These are phyloP conservation scores for Beauveria pseudobassiana DNA, from an alignment of 2,329 filamentous ascomycete species.

Conservation along the genomic window DNA sequence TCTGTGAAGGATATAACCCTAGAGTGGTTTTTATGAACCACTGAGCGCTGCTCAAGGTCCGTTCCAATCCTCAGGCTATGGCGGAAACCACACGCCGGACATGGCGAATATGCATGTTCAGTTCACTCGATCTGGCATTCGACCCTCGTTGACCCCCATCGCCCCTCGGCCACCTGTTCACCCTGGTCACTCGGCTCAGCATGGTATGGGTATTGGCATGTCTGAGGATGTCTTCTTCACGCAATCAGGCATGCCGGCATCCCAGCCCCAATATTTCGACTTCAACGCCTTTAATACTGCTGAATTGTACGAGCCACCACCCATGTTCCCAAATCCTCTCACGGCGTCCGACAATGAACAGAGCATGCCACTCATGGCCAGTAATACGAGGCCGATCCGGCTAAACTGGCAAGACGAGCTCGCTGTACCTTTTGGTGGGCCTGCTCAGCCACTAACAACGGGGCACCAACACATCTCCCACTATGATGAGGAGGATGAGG, in stretches of 20 bases:
- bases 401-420: not conserved
- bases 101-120: slow-evolving; percentile 19
- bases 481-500: slow-evolving; percentile 12
- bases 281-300: not conserved
- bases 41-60: slow-evolving; percentile 37
- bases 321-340: slow-evolving; percentile 2
- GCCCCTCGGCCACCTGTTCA: slow-evolving; percentile 25
- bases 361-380: not conserved
- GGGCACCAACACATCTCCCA: not conserved
- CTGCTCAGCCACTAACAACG: not conserved
- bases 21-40: slow-evolving; percentile 74
- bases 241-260: not conserved
- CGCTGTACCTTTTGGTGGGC: not conserved
- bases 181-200: not conserved
- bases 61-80: slow-evolving; percentile 7
- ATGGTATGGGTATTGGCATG: not conserved
- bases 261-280: not conserved
- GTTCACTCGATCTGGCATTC: slow-evolving; percentile 1
- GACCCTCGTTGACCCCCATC: slow-evolving; percentile 33
- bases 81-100: slow-evolving; percentile 16
- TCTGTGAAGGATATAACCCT: slow-evolving; percentile 78
- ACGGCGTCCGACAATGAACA: not conserved
- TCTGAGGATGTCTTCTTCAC: slow-evolving; percentile 7
- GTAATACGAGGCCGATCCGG: not conserved
- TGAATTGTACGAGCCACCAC: not conserved